Percentiles rank a stretch among this genome's conserved stretches.
These are phyloP conservation scores for Sanghuangporus sanghuang DNA, from an alignment of 1,284 basidiomycete species.

Conservation along the genomic window DNA sequence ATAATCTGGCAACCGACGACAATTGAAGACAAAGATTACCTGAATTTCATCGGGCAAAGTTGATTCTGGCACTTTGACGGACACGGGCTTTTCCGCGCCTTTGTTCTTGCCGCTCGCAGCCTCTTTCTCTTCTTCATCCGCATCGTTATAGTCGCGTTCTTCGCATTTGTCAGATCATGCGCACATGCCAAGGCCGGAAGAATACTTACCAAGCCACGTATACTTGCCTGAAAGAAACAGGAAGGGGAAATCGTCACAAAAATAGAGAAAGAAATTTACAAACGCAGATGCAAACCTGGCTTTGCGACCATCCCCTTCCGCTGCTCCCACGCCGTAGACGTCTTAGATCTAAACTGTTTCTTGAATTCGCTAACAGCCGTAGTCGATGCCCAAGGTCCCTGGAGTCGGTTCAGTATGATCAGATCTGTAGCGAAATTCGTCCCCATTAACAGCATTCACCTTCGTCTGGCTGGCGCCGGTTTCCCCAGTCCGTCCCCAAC, in stretches of 20 bases:
- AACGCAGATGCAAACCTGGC: slow-evolving; percentile 28
- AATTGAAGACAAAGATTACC: slow-evolving; percentile 27
- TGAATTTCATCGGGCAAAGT: slow-evolving; percentile 43
- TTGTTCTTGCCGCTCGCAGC: slow-evolving; percentile 5
- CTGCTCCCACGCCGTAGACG: slow-evolving; percentile 46
- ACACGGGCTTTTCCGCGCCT: slow-evolving; percentile 32
- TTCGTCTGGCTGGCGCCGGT: slow-evolving; percentile 45
- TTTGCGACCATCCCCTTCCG: slow-evolving; percentile 50
- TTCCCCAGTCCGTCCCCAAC: slow-evolving; percentile 62
- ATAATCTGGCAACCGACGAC: background rate
- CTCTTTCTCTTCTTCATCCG: slow-evolving; percentile 33
- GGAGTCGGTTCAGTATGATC: background rate
- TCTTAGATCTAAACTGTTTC: slow-evolving; percentile 56
- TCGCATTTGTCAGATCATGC: background rate
- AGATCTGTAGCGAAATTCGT: background rate
- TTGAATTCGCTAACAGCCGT: slow-evolving; percentile 49
- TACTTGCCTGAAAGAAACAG: slow-evolving; percentile 44
- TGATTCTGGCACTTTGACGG: slow-evolving; percentile 39
- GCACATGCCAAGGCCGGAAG: background rate
- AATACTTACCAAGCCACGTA: slow-evolving; percentile 44
- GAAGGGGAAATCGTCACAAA: background rate
- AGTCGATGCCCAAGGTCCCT: slow-evolving; percentile 33
- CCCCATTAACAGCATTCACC: slow-evolving; percentile 27
- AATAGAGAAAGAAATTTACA: background rate
- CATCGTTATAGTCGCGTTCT: slow-evolving; percentile 51